These are phyloP conservation scores for Saitozyma podzolica DNA, from an alignment of 768 basidiomycete genomes.

Conservation along the genomic window DNA sequence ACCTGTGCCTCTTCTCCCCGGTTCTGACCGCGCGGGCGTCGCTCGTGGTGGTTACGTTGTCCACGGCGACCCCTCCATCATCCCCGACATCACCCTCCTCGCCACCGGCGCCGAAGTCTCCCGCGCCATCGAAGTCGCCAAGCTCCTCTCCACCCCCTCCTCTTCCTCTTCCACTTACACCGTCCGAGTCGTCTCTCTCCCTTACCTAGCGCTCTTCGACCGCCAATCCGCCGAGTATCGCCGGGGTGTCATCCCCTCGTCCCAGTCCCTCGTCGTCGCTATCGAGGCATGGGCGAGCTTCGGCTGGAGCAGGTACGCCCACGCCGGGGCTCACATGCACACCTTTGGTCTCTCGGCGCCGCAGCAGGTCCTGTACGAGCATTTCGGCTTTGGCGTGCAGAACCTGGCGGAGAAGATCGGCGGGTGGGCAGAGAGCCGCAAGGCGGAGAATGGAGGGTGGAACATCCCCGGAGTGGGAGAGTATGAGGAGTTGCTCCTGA, in stretches of 20 bases:
- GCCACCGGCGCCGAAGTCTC: conserved; percentile 44
- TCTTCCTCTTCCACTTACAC: background rate
- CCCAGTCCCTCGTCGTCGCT: conserved; percentile 34
- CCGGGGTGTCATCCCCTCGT: conserved; percentile 20
- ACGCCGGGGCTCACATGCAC: conserved; percentile 43
- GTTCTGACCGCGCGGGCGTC: conserved; percentile 33
- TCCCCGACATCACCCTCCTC: conserved; percentile 34
- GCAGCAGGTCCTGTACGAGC: conserved; percentile 35
- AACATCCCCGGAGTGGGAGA: conserved; percentile 39
- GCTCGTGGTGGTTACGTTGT: conserved; percentile 37
- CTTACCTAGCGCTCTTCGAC: conserved; percentile 37
- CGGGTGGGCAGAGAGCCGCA: conserved; percentile 17
- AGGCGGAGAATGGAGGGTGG: background rate
- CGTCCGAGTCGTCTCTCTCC: conserved; percentile 47
- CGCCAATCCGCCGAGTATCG: conserved; percentile 29
- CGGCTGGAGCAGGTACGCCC: conserved; percentile 49
- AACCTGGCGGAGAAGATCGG: conserved; percentile 37
- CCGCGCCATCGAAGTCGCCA: conserved; percentile 35
- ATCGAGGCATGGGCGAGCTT: conserved; percentile 45
- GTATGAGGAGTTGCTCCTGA: conserved; percentile 39
- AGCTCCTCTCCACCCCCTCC: conserved; percentile 10
- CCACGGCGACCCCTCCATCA: conserved; percentile 16
- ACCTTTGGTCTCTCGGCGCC: conserved; percentile 48
- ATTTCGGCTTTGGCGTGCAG: conserved; percentile 46
- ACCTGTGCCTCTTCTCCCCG: conserved; percentile 36